Base-by-base conservation (phyloP, 2,329 filamentous ascomycete genomes). In the Aquanectria penicillioides region DNA sequence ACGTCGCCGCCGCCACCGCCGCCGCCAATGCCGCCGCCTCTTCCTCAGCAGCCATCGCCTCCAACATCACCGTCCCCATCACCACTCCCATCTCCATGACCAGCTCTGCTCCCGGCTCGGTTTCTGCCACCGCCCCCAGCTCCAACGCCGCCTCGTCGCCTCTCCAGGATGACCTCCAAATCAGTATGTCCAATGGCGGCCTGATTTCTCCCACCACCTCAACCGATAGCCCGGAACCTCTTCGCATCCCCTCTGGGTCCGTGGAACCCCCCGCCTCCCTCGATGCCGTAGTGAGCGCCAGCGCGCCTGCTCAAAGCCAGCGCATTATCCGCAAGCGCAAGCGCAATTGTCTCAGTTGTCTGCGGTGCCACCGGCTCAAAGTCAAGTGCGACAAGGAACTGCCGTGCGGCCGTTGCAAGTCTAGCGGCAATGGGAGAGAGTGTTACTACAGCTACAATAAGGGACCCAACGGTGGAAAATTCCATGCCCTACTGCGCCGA, bases 391-490 rank as follows among this genome's bases (percentile, higher is more conserved):
- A 76, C 63, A 76, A 75, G 62, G 71, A 74, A 57, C 61, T 76
- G 40, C 74, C 74, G 3, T 76, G 74, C 38, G 71, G 70, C 2
- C 70, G 74, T 2, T 76, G 74, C 63, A 72, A 71, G 48, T 62
- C 66, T 7, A 76, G 72, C 28, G 73, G 74, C 18, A 74, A 75
- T 40, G 73, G 69, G 10, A 61, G 72, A 10, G 72, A 74, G 28
- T 76, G 74, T 57, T 76, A 75, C 54, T 76, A 75, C 56, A 76
- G 66, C 55, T 75, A 72, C 64, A 75, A 75, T 66, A 75, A 76
- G 54, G 73, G 73, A 2, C 70, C 72, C 33, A 75, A 75, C 46
- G 70, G 71, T 20, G 73, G 73, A 59, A 74, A 72, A 52, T 76
- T 47, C 71, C 74, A 10, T 73, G 69, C 44, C 69, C 71, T 7